A percentile compares a stretch with the other conserved stretches of the same genome.
Evolutionary conservation across 257 asterid species (phyloP).

Genomic region (Solanum chilense): DNA sequence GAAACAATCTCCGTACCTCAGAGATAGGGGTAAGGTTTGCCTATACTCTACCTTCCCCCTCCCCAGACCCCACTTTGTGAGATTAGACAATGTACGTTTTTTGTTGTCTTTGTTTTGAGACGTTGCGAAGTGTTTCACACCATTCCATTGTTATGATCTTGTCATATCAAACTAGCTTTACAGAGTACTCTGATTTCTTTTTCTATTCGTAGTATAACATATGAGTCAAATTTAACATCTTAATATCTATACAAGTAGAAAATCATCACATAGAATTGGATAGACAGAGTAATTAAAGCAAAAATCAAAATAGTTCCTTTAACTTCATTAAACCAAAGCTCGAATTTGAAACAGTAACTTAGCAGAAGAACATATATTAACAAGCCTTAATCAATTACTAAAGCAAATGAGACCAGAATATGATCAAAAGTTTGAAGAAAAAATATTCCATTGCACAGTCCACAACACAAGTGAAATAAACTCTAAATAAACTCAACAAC

Average conservation of each 20-base stretch:
- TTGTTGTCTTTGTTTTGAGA: background rate
- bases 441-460: background rate
- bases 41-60: background rate
- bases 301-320: background rate
- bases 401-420: background rate
- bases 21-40: background rate
- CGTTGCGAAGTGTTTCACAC: background rate
- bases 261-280: background rate
- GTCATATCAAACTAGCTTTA: background rate
- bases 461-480: background rate
- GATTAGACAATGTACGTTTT: background rate
- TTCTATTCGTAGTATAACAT: background rate
- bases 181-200: background rate
- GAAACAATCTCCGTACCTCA: background rate
- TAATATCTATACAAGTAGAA: background rate
- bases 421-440: background rate
- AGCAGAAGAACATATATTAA: background rate
- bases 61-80: background rate
- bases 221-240: background rate
- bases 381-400: background rate
- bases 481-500: background rate
- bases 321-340: background rate
- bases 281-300: background rate
- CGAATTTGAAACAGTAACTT: background rate
- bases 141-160: background rate